These are phyloP conservation scores for Euphorbia schlechtendalii DNA, from an alignment of 441 rosid species.

Conservation along the genomic window DNA sequence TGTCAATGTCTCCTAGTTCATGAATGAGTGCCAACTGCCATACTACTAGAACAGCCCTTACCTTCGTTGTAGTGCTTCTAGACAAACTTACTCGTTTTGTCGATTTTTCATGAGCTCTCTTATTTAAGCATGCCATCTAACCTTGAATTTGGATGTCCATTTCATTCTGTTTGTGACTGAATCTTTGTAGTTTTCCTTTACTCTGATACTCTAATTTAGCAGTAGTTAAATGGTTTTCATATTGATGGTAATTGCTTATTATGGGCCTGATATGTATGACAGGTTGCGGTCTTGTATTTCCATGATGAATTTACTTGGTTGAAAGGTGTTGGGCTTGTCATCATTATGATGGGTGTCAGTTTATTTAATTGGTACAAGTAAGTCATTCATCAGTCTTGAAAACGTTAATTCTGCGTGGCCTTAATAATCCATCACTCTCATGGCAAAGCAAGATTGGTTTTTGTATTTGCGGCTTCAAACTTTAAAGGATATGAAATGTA, in stretches of 20 bases:
- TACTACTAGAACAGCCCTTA: not conserved
- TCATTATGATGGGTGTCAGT: slow-evolving; percentile 81
- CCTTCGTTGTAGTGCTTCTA: not conserved
- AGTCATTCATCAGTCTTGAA: slow-evolving; percentile 30
- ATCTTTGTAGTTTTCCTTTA: not conserved
- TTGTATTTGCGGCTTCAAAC: not conserved
- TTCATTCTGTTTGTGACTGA: not conserved
- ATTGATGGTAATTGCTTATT: not conserved
- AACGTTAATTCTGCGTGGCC: not conserved
- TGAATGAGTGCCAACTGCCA: not conserved
- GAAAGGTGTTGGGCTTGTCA: slow-evolving; percentile 77
- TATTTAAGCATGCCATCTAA: not conserved
- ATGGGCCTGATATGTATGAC: slow-evolving; percentile 20
- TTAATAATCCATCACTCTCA: not conserved
- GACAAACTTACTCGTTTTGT: not conserved
- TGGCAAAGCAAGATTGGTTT: not conserved
- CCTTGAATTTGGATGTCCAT: not conserved
- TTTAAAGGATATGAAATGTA: not conserved
- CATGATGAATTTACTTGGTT: slow-evolving; percentile 91
- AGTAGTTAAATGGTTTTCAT: not conserved
- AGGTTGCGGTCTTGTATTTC: slow-evolving; percentile 98
- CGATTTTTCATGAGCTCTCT: not conserved
- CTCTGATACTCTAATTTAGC: not conserved
- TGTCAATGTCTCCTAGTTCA: not conserved
- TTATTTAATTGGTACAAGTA: slow-evolving; percentile 98